These are phyloP conservation scores for Meira nashicola DNA, from an alignment of 1,284 basidiomycete species.

Conservation along the genomic window DNA sequence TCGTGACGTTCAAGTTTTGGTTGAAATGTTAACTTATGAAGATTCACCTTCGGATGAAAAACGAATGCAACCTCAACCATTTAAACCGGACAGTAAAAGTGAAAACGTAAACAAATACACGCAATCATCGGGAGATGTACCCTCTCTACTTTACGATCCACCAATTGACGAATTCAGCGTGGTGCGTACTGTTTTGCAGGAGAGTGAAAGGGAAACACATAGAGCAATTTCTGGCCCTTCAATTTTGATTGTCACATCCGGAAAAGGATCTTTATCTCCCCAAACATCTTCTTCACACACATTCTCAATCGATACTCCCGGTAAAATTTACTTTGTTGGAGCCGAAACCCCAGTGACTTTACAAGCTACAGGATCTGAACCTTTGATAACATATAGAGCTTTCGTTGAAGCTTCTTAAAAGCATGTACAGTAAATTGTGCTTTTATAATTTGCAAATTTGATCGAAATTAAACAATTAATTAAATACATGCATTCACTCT, in stretches of 20 bases:
- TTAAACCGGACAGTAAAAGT: slow-evolving; percentile 50
- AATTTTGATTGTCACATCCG: slow-evolving; percentile 3
- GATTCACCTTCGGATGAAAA: slow-evolving; percentile 58
- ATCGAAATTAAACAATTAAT: background rate
- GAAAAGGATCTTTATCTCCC: background rate
- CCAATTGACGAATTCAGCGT: slow-evolving; percentile 93
- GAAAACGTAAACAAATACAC: slow-evolving; percentile 12
- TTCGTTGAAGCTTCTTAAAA: slow-evolving; percentile 6
- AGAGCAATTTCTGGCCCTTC: slow-evolving; percentile 1
- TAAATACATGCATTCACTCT: too few relatives aligned
- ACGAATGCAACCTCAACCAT: slow-evolving; percentile 63
- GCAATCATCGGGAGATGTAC: slow-evolving; percentile 22
- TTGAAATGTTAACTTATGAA: slow-evolving; percentile 80
- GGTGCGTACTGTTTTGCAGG: slow-evolving; percentile 62
- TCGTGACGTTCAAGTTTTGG: slow-evolving; percentile 83
- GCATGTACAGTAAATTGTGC: background rate
- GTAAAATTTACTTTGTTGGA: slow-evolving; percentile 7
- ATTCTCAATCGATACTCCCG: background rate
- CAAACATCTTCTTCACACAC: background rate
- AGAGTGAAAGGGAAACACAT: slow-evolving; percentile 34
- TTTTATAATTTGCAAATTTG: background rate
- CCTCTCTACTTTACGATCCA: slow-evolving; percentile 71
- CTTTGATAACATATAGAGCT: slow-evolving; percentile 3
- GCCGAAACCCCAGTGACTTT: background rate
- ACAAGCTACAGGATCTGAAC: background rate